Conservation (phyloP, 352 stramenopile genomes). For the Phytophthora constricta region DNA sequence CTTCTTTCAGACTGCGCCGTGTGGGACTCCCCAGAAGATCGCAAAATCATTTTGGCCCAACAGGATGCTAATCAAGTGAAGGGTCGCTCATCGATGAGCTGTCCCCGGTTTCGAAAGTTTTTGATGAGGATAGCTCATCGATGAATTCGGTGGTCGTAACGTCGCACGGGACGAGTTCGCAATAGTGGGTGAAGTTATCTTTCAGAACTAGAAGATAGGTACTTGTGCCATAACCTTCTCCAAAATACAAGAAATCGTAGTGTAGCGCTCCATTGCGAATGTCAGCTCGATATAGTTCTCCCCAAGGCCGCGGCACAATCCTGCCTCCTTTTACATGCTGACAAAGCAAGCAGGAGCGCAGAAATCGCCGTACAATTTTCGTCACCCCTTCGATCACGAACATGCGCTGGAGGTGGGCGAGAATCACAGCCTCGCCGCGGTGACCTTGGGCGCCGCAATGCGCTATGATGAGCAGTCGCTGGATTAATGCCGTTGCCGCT, state of each 20-base stretch:
- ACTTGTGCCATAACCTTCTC: slow-evolving; percentile 4
- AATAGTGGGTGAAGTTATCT: slow-evolving; percentile 36
- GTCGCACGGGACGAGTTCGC: slow-evolving; percentile 32
- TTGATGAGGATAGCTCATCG: too few relatives aligned
- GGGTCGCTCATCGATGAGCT: too few relatives aligned
- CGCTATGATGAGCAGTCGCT: background rate
- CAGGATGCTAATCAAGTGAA: too few relatives aligned
- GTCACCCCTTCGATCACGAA: background rate
- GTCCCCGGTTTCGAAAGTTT: too few relatives aligned
- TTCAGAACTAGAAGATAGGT: slow-evolving; percentile 40
- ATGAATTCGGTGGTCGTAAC: slow-evolving; percentile 6
- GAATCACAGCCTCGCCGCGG: background rate
- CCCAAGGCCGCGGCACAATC: slow-evolving; percentile 1
- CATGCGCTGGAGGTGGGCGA: background rate
- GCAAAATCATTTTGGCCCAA: too few relatives aligned
- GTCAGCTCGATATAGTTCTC: slow-evolving; percentile 2
- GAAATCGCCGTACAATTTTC: background rate
- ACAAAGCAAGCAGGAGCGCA: slow-evolving; percentile 10
- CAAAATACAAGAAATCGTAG: slow-evolving; percentile 8
- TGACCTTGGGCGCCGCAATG: background rate
- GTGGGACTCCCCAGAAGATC: too few relatives aligned
- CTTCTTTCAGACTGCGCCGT: too few relatives aligned
- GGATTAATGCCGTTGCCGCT: background rate
- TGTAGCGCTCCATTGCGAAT: slow-evolving; percentile 8
- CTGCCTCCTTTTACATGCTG: slow-evolving; percentile 13